Conservation (phyloP, 345 rosid species). For the Viola odorata region DNA sequence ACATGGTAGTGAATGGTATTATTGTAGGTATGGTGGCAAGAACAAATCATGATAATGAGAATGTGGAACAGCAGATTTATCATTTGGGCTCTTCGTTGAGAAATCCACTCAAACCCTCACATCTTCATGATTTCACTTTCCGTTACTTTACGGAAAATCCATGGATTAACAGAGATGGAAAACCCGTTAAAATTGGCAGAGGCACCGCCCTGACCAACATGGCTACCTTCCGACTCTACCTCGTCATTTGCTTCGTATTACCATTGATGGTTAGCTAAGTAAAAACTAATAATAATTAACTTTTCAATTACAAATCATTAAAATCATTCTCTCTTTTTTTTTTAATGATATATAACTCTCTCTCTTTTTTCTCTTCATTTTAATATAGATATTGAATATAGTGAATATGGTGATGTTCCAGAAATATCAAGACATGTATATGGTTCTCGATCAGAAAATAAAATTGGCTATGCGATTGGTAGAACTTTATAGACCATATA, state of each 20-base stretch:
- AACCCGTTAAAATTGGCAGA: neutral
- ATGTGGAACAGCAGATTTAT: slow-evolving; percentile 3
- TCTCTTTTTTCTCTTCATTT: neutral
- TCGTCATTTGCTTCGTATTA: neutral
- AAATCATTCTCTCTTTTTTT: too few species aligned
- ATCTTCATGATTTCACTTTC: neutral
- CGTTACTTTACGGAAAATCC: slow-evolving; percentile 15
- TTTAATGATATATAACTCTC: too few species aligned
- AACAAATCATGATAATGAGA: neutral
- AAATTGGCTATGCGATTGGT: slow-evolving; percentile 27
- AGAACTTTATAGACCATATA: slow-evolving; percentile 34
- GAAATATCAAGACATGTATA: slow-evolving; percentile 8
- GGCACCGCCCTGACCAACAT: neutral
- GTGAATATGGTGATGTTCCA: slow-evolving; percentile 14
- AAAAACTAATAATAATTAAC: too few species aligned
- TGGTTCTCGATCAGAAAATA: slow-evolving; percentile 11
- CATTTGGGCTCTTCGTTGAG: slow-evolving; percentile 24
- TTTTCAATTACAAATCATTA: too few species aligned
- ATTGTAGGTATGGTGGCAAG: slow-evolving; percentile 40
- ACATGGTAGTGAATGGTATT: slow-evolving; percentile 76
- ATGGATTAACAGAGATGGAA: slow-evolving; percentile 4
- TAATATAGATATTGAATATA: neutral
- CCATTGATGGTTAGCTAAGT: slow-evolving; percentile 16
- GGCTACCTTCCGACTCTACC: slow-evolving; percentile 1
- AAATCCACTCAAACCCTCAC: slow-evolving; percentile 8